phyloP scores from a whole-genome alignment of 306 rosid genomes.

The Oemleria cerasiformis region DNA sequence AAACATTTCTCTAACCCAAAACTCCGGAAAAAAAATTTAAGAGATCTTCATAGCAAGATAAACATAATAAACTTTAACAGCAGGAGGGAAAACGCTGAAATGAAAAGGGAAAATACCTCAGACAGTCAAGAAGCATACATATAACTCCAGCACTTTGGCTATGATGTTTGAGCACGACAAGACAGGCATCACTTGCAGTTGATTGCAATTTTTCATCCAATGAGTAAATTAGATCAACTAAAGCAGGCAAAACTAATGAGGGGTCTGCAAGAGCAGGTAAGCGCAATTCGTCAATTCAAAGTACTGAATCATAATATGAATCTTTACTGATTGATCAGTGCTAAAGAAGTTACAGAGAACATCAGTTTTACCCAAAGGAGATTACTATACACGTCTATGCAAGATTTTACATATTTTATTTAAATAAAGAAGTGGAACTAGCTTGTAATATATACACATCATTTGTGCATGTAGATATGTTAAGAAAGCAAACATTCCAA shows the following conservation, averaged over 20 bases:
- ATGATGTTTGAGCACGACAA: slow-evolving; percentile 61
- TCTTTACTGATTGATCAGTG: not conserved
- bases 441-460: not conserved
- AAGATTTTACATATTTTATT: not conserved
- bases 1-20: not conserved
- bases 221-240: slow-evolving; percentile 60
- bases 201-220: slow-evolving; percentile 49
- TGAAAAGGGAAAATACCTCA: slow-evolving; percentile 49
- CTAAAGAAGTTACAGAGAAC: not conserved
- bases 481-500: too few relatives aligned
- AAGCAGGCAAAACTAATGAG: slow-evolving; percentile 55
- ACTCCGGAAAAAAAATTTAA: not conserved
- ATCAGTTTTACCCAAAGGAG: not conserved
- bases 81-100: not conserved
- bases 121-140: slow-evolving; percentile 73
- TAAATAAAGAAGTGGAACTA: not conserved
- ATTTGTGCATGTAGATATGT: too few relatives aligned
- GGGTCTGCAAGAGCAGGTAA: slow-evolving; percentile 63
- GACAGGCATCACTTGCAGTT: slow-evolving; percentile 55
- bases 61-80: slow-evolving; percentile 2
- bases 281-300: slow-evolving; percentile 24
- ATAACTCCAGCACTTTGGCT: slow-evolving; percentile 57
- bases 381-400: not conserved
- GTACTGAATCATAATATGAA: slow-evolving; percentile 1
- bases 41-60: slow-evolving; percentile 10